Evolutionary conservation across 768 basidiomycete species (phyloP), one percentile per base, ranked within the genome.

Genomic region (Rhodotorula kratochvilovae): DNA sequence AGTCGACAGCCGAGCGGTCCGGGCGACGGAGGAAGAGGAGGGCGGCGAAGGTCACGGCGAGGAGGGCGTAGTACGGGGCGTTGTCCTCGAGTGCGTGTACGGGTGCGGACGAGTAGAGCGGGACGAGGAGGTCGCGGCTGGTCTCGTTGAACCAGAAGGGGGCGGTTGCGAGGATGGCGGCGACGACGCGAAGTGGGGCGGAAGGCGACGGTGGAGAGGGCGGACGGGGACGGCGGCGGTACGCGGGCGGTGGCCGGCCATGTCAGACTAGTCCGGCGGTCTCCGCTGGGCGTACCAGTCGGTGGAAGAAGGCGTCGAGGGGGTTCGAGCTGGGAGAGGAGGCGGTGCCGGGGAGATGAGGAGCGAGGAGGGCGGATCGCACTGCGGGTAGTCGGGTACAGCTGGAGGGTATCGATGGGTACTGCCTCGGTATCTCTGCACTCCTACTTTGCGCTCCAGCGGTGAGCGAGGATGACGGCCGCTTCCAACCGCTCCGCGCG

Each of bases 91-190:
- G 33, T 0, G 64, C 29, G 15, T 29, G 27, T 31, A 43, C 29
- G 3, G 59, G 67, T 3, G 63, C 27, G 13, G 59, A 17, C 1
- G 66, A 68, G 66, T 68, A 72, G 27, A 67, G 62, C 12, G 71
- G 67, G 53, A 45, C 27, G 25, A 71, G 43, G 31, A 62, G 29
- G 27, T 56, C 42, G 23, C 5, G 29, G 1, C 59, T 23, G 1
- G 51, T 17, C 27, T 2, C 2, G 21, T 29, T 15, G 53, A 61
- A 56, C n/a, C 65, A 58, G 43, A 64, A 61, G 27, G 69, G 69
- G 31, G 54, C 17, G 33, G 54, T 31, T 29, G 69, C 17, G 25
- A 61, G 25, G 51, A 51, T 15, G 59, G 8, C 2, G 55, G 51
- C 57, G 58, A 60, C 33, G 56, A 63, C 36, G 29, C 31, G 31